A percentile compares a stretch with the other conserved stretches of the same genome.
phyloP scores from a whole-genome alignment of 495 filamentous ascomycete genomes.

The Lasiosphaeris hirsuta region DNA sequence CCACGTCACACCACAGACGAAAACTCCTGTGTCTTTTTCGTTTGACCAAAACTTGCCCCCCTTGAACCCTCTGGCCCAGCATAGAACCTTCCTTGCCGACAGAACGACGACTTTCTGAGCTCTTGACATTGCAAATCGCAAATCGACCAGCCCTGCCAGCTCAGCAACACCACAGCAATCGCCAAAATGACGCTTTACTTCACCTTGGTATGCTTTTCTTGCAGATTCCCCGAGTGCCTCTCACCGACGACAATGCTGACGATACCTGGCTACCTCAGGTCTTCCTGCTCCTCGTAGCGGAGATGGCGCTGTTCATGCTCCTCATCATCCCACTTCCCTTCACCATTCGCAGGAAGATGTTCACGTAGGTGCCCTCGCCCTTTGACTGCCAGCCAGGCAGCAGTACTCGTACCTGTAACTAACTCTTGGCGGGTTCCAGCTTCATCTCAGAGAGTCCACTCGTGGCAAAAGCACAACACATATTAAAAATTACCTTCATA shows the following conservation, averaged over 20 bases:
- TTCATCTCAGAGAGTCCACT: slow-evolving; percentile 81
- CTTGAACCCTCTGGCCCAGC: too few relatives aligned
- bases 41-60: too few relatives aligned
- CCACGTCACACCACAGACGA: slow-evolving; percentile 27
- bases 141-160: too few relatives aligned
- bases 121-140: too few relatives aligned
- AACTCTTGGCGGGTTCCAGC: slow-evolving; percentile 16
- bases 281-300: slow-evolving; percentile 83
- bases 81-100: too few relatives aligned
- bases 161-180: slow-evolving; percentile 9
- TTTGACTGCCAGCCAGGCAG: neutral
- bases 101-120: too few relatives aligned
- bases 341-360: slow-evolving; percentile 79
- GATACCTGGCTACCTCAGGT: slow-evolving; percentile 57
- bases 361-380: slow-evolving; percentile 57
- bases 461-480: slow-evolving; percentile 51
- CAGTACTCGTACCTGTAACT: neutral
- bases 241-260: slow-evolving; percentile 20
- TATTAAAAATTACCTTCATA: slow-evolving; percentile 86
- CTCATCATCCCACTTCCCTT: slow-evolving; percentile 92
- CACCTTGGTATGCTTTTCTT: slow-evolving; percentile 69
- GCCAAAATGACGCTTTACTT: slow-evolving; percentile 97
- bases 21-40: too few relatives aligned
- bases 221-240: neutral
- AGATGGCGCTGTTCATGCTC: slow-evolving; percentile 91